phyloP scores from a whole-genome alignment of 257 asterid genomes.

The Linaria vulgaris region DNA sequence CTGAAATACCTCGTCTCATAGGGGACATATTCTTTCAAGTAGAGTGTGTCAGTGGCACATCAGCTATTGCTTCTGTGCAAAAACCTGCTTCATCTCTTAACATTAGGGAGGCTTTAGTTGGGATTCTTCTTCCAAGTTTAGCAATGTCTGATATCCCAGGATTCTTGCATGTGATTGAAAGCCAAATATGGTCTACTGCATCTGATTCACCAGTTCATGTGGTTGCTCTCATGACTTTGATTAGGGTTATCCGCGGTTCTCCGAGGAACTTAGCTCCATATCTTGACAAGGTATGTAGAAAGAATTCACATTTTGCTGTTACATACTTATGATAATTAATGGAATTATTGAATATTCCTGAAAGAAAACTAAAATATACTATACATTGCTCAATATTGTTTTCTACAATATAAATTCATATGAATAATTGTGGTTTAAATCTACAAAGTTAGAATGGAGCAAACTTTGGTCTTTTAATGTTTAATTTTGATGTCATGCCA shows the following conservation, averaged over 20 bases:
- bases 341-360: conserved; percentile 14
- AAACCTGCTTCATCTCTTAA: conserved; percentile 47
- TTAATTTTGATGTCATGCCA: not conserved
- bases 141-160: conserved; percentile 91
- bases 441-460: too few relatives aligned
- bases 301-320: conserved; percentile 20
- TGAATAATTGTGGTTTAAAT: too few relatives aligned
- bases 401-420: not conserved
- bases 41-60: conserved; percentile 81
- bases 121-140: conserved; percentile 85
- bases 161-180: conserved; percentile 81
- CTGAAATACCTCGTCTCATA: conserved; percentile 76
- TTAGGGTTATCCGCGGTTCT: conserved; percentile 81
- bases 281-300: conserved; percentile 87
- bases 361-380: conserved; percentile 3
- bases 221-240: conserved; percentile 80
- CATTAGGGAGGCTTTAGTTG: conserved; percentile 71
- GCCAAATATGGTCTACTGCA: conserved; percentile 98
- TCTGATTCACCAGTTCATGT: conserved; percentile 98
- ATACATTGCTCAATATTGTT: too few relatives aligned
- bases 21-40: conserved; percentile 94
- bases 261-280: conserved; percentile 83
- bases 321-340: conserved; percentile 11
- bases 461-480: not conserved
- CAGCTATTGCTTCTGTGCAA: conserved; percentile 42